Evolutionary conservation across 176 grass and related monocot genomes (phyloP), one percentile per base, ranked within the genome.

Genomic region (Echinochloa phyllopogon): DNA sequence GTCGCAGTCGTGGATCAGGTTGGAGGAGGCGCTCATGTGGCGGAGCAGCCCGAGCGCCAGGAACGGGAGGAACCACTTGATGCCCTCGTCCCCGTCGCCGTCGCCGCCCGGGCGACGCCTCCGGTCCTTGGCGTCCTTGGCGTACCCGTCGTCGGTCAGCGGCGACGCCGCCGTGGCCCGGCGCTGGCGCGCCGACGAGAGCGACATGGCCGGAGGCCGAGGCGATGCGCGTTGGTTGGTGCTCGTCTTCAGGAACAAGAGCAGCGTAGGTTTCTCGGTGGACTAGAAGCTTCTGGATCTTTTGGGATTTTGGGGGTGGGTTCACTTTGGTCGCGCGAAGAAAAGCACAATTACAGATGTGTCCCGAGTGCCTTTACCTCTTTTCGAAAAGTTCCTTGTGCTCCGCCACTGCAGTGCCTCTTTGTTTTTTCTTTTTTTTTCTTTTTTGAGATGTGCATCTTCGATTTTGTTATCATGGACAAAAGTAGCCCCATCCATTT

Each of bases 1-100:
- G 81, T 99, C 96, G 88, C 96, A 99, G 83, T 99, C 96, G n/a
- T 99, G 96, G 81, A 99, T 88, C 83, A 99, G 94, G 88, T 99
- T 99, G 66, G 96, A 99, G 69, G 91, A 89, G 23, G 96, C 89
- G 87, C 96, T 99, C 93, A 94, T 96, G 89, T 99, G 75, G 42
- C 96, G 93, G 69, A 99, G 86, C 10, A 89, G 80, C 37, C 87
- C 96, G 15, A 99, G 91, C 36, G 86, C 93, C 42, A 91, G 69
- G 63, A 95, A 88, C 38, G 93, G 96, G 14, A 99, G 89, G 65
- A 96, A 83, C 96, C 96, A 99, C 65, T 86, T 65, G 59, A 96
- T 72, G 20, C 86, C 92, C 83, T 43, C 88, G 74, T 86, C 85
- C 65, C 44, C 93, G 62, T 47, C 55, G 38, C 29, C 86, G 36